These are phyloP conservation scores for Komagataella mondaviorum DNA, from an alignment of 805 yeast species.

Conservation along the genomic window DNA sequence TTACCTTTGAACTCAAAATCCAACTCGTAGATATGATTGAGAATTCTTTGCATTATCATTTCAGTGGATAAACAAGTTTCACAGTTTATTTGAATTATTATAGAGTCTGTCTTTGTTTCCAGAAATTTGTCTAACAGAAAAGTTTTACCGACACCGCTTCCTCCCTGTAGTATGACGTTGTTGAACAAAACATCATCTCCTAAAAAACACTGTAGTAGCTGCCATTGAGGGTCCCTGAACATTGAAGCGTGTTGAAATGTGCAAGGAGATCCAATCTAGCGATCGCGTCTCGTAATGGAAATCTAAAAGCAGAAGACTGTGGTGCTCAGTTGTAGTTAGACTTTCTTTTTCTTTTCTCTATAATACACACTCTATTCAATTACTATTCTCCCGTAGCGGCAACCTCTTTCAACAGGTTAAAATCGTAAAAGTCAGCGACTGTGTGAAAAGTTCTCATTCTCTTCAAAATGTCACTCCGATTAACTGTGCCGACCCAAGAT, in stretches of 20 bases:
- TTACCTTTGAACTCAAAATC: not conserved
- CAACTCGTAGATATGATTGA: slow-evolving; percentile 11
- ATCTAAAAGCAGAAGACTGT: not conserved
- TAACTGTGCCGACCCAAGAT: slow-evolving; percentile 50
- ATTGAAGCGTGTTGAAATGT: not conserved
- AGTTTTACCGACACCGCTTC: slow-evolving; percentile 25
- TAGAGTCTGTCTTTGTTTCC: slow-evolving; percentile 4
- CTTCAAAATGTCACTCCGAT: slow-evolving; percentile 27
- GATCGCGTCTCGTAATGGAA: not conserved
- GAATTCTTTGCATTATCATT: slow-evolving; percentile 26
- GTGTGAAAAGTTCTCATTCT: slow-evolving; percentile 36
- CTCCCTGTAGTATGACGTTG: not conserved
- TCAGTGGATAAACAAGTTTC: slow-evolving; percentile 29
- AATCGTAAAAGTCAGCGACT: slow-evolving; percentile 46
- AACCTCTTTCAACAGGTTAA: slow-evolving; percentile 35
- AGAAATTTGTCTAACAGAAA: slow-evolving; percentile 21
- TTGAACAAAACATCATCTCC: not conserved
- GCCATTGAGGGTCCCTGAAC: not conserved
- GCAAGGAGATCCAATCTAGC: not conserved
- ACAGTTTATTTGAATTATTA: slow-evolving; percentile 22
- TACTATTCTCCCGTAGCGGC: slow-evolving; percentile 11
- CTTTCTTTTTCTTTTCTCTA: not conserved
- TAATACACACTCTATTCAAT: not conserved
- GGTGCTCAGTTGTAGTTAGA: not conserved
- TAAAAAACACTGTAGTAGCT: not conserved